A percentile compares a stretch with the other conserved stretches of the same genome.
phyloP scores from a whole-genome alignment of 371 early-diverging fungal genomes.

The Actinomucor elegans region DNA sequence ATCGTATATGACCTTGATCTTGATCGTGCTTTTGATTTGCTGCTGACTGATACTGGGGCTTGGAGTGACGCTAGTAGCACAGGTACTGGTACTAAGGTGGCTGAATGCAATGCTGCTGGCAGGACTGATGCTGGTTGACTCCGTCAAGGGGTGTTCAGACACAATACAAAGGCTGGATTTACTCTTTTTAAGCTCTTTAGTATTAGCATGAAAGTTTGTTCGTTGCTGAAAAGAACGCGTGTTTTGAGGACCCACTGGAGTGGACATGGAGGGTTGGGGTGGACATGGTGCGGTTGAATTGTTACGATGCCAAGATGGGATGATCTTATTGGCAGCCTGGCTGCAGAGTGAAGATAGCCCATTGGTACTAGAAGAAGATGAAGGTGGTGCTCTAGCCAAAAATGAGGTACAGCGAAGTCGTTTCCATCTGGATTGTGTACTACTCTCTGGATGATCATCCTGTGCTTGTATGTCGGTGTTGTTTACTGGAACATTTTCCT shows the following conservation, averaged over 20 bases:
- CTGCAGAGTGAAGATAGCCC: slow-evolving; percentile 24
- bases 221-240: slow-evolving; percentile 2
- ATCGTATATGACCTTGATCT: slow-evolving; percentile 38
- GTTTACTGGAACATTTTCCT: not conserved
- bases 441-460: too few species aligned
- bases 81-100: not conserved
- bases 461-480: not conserved
- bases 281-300: not conserved
- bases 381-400: slow-evolving; percentile 10
- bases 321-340: slow-evolving; percentile 26
- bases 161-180: slow-evolving; percentile 11
- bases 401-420: slow-evolving; percentile 23
- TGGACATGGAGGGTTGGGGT: slow-evolving; percentile 20
- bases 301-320: slow-evolving; percentile 14
- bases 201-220: not conserved
- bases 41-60: not conserved
- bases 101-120: not conserved
- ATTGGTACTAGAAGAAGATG: not conserved
- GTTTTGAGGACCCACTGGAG: slow-evolving; percentile 4
- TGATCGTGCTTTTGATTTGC: slow-evolving; percentile 19
- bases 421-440: slow-evolving; percentile 29
- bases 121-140: not conserved
- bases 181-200: slow-evolving; percentile 14
- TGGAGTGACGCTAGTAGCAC: not conserved
- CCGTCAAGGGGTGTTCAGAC: not conserved